Conservation (phyloP, 805 yeast species). For the Candida methanosorbosa region DNA sequence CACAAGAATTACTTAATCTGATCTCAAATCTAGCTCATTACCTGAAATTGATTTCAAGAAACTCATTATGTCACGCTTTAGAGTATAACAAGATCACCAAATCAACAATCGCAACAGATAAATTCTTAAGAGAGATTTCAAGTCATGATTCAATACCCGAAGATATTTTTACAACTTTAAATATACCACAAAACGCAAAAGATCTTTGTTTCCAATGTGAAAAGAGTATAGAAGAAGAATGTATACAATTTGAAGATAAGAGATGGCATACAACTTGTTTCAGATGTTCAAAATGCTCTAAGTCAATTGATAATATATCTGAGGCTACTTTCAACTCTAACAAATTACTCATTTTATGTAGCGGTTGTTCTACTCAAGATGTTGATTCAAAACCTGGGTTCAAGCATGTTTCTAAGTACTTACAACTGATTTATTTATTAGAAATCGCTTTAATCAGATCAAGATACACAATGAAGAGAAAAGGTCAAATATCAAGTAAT, state of each 20-base stretch:
- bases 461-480: constrained; percentile 44
- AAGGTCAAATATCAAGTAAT: constrained; percentile 8
- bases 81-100: constrained; percentile 50
- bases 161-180: constrained; percentile 31
- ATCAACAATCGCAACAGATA: constrained; percentile 53
- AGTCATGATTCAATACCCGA: constrained; percentile 33
- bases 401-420: constrained; percentile 52
- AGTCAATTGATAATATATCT: constrained; percentile 27
- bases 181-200: constrained; percentile 51
- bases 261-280: constrained; percentile 86
- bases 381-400: constrained; percentile 47
- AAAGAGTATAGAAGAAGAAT: constrained; percentile 77
- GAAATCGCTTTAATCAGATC: constrained; percentile 80
- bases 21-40: constrained; percentile 92
- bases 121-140: constrained; percentile 48
- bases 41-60: constrained; percentile 73
- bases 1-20: constrained; percentile 66
- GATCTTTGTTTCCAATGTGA: constrained; percentile 70
- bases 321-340: constrained; percentile 38
- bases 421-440: constrained; percentile 68
- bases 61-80: constrained; percentile 73
- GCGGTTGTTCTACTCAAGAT: constrained; percentile 48
- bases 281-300: constrained; percentile 51
- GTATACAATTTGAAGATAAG: constrained; percentile 48
- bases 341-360: constrained; percentile 40